A percentile compares a stretch with the other conserved stretches of the same genome.
Evolutionary conservation across 352 stramenopile species (phyloP).

Genomic region (Globisporangium cederbergense): DNA sequence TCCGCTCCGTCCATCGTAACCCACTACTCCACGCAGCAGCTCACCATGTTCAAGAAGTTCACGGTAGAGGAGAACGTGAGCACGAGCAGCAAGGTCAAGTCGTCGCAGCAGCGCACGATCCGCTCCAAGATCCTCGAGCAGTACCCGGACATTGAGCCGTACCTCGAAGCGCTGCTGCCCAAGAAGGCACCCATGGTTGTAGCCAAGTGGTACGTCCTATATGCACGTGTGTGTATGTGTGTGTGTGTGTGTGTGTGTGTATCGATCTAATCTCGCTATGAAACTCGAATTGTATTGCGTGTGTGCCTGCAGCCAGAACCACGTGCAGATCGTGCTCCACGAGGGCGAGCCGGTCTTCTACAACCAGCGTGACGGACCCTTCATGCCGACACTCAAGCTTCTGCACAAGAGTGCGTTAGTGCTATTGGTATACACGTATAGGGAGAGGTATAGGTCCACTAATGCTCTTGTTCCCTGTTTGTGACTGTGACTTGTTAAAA

Average conservation of each 20-base stretch:
- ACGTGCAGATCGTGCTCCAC: conserved; percentile 89
- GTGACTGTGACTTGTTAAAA: not conserved
- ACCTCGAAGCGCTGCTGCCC: conserved; percentile 87
- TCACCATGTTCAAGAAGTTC: conserved; percentile 94
- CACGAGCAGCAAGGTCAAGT: conserved; percentile 96
- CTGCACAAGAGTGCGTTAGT: conserved; percentile 87
- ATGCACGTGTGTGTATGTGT: not conserved
- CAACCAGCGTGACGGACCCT: conserved; percentile 95
- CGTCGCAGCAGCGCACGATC: conserved; percentile 95
- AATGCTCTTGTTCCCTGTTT: not conserved
- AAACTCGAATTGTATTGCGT: not conserved
- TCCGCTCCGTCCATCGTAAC: not conserved
- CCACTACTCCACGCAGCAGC: not conserved
- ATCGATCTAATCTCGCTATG: too few relatives aligned
- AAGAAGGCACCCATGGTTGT: conserved; percentile 95
- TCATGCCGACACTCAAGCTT: conserved; percentile 95
- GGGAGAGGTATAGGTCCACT: not conserved
- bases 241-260: not conserved
- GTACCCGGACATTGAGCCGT: conserved; percentile 88
- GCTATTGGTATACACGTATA: not conserved
- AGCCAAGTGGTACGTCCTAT: conserved; percentile 76
- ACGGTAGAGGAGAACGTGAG: conserved; percentile 93
- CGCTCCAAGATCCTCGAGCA: conserved; percentile 93
- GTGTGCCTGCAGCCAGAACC: conserved; percentile 63
- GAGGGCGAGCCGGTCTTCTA: conserved; percentile 94